Evolutionary conservation across 768 basidiomycete species (phyloP), one percentile per base, ranked within the genome.

Genomic region (Trametes maxima): DNA sequence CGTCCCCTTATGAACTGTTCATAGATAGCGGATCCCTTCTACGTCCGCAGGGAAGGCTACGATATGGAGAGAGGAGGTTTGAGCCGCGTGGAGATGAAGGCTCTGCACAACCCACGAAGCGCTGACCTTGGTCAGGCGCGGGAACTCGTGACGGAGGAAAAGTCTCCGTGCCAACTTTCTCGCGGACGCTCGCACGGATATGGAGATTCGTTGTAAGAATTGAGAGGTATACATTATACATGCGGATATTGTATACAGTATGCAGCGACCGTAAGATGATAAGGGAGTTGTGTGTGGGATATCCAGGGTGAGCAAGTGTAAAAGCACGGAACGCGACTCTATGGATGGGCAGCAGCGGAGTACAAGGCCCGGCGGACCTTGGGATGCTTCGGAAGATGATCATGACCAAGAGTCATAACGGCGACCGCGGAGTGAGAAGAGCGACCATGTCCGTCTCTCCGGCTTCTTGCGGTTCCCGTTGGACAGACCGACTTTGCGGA

Each of bases 401-500:
- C 59, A 58, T 62, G 37, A 43, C 54, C 54, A 61, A 16, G 58
- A 46, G 22, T 59, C 63, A 21, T 54, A 28, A 19, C 56, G 55
- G n/a, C 61, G 59, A 6, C 57, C 50, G 14, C 69, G 65, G 21
- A 70, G 47, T 11, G 66, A 67, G 28, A 69, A 43, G 3, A 68
- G 66, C 3, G 68, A 55, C 68, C 67, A 68, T 16, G 43, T 47
- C 24, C 46, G 45, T 40, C 61, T 63, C 11, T 57, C 46, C 7
- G 61, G 57, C 36, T 56, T 67, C 25, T 61, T 69, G 17, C 64
- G 59, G 19, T 62, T 60, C 40, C 63, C 64, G 17, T 64, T 55
- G 10, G 68, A 69, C 19, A 73, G 64, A 3, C 72, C 69, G 16
- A 73, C 66, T 54, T 70, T 73, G 13, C 70, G 69, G 19, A 73